These are phyloP conservation scores for Luvunga scandens DNA, from an alignment of 345 rosid species.

Conservation along the genomic window DNA sequence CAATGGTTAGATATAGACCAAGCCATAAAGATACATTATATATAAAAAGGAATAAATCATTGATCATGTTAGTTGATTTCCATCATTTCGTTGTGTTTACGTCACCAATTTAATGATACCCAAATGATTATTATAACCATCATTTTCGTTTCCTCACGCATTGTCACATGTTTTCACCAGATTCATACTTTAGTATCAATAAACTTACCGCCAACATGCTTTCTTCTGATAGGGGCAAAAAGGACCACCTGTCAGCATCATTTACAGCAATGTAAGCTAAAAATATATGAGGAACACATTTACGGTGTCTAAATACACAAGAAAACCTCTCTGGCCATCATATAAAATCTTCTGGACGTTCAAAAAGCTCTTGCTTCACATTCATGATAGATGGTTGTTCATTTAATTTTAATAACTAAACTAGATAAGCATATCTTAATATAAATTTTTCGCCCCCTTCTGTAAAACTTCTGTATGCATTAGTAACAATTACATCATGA, in stretches of 20 bases:
- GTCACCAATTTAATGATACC: background rate
- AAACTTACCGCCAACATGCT: conserved; percentile 69
- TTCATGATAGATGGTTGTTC: background rate
- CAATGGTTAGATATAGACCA: background rate
- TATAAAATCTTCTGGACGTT: background rate
- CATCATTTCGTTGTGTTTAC: background rate
- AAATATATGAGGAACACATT: background rate
- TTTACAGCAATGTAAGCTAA: conserved; percentile 7
- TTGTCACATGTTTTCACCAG: background rate
- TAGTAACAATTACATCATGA: background rate
- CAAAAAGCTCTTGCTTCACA: background rate
- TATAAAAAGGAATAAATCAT: background rate
- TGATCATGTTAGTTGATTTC: background rate
- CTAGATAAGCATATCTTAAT: background rate
- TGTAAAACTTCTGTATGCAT: background rate
- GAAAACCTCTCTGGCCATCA: background rate
- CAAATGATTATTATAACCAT: background rate
- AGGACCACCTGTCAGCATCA: conserved; percentile 68
- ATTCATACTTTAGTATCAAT: background rate
- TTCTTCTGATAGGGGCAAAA: conserved; percentile 74
- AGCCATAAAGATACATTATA: background rate
- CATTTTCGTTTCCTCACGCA: background rate
- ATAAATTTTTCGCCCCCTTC: background rate
- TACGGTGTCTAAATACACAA: background rate
- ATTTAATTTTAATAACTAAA: background rate